Evolutionary conservation across 805 yeast species (phyloP).

Genomic region (Ogataea neopini): DNA sequence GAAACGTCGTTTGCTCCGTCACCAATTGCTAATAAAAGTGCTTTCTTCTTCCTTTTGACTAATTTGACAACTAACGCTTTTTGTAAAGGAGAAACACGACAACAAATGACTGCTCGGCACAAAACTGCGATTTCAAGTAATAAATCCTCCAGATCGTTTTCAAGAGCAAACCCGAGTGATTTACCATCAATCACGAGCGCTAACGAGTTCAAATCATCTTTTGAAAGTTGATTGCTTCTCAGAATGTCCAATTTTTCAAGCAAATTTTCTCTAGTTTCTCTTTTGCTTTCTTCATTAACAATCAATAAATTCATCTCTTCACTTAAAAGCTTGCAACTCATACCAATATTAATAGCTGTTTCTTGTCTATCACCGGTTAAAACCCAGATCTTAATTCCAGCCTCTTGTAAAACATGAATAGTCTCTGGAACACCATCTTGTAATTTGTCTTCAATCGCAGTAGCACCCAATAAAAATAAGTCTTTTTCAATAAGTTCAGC

Average conservation of each 20-base stretch:
- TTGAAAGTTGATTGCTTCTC: constrained; percentile 60
- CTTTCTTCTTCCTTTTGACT: constrained; percentile 79
- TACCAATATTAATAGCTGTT: constrained; percentile 97
- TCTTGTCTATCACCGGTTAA: constrained; percentile 98
- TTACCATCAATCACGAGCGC: constrained; percentile 95
- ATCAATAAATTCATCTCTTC: constrained; percentile 95
- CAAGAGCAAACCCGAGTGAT: constrained; percentile 83
- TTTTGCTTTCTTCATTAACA: constrained; percentile 81
- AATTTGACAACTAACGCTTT: constrained; percentile 94
- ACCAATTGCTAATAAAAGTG: constrained; percentile 87
- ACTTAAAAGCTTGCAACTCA: constrained; percentile 91
- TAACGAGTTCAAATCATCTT: constrained; percentile 70
- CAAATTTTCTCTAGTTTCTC: constrained; percentile 74
- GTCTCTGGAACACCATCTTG: constrained; percentile 99
- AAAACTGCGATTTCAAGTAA: constrained; percentile 77
- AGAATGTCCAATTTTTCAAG: constrained; percentile 76
- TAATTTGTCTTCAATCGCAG: constrained; percentile 96
- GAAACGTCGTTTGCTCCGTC: constrained; percentile 99
- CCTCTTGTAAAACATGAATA: constrained; percentile 90
- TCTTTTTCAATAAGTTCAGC: constrained; percentile 87
- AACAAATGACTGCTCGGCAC: constrained; percentile 96
- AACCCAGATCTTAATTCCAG: constrained; percentile 97
- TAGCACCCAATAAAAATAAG: constrained; percentile 85
- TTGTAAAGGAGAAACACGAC: constrained; percentile 96
- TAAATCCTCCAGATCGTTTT: constrained; percentile 72